Evolutionary conservation across 2,329 filamentous ascomycete species (phyloP), one percentile per base, ranked within the genome.

Genomic region (Neoarthrinium moseri): DNA sequence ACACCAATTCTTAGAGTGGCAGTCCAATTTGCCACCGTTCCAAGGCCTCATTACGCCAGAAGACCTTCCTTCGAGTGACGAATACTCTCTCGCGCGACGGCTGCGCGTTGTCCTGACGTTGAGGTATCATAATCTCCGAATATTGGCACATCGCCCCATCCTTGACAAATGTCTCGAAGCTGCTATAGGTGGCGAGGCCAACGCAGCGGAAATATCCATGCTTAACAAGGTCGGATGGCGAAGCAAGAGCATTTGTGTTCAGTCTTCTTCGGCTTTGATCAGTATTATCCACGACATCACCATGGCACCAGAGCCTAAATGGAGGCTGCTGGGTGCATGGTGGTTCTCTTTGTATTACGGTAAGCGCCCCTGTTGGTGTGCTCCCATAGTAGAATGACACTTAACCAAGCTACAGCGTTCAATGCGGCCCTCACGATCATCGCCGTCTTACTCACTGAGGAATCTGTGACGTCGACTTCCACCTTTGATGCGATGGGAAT

Each of bases 51-150:
- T 56, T 13, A 48, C 51, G 4, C 42, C 56, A 6, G 35, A 48
- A 17, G 54, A 61, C 37, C 43, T 67, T 40, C 45, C 49, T 37
- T 41, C 51, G 43, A 35, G 51, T 23, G 21, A 40, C 23, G 21
- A 48, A 10, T 53, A 51, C 33, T 37, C 48, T 5, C 46, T 51
- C 21, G 54, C 47, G 48, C 66, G 53, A 51, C 62, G 55, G 6
- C 67, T 74, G 30, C 62, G 64, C 3, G 59, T 75, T 6, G 69
- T 78, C 4, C 56, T 65, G 4, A 59, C 63, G 0, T 41, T 66
- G 2, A 46, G 65, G 12, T 62, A 65, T 36, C 61, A 63, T 30
- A 67, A 63, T 40, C 42, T 66, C 10, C 59, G 56, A 11, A 55
- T 67, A 1, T 52, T 68, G 1, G 55, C 59, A 1, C 60, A 66